These are phyloP conservation scores for Botrytis squamosa DNA, from an alignment of 2,329 filamentous ascomycete species.

Conservation along the genomic window DNA sequence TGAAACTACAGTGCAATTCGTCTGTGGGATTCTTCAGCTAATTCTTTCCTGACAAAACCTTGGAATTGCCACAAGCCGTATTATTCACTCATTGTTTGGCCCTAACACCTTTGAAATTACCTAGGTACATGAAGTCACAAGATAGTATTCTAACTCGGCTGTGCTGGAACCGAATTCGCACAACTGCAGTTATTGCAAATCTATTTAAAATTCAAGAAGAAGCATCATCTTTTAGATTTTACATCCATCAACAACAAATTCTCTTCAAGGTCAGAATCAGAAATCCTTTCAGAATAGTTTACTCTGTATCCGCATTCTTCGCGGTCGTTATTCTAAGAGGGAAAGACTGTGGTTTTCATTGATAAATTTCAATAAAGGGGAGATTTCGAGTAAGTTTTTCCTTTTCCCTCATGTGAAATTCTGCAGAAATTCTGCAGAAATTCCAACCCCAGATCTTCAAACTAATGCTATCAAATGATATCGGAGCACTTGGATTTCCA, in stretches of 20 bases:
- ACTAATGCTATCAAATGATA: rapidly evolving
- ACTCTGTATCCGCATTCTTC: rapidly evolving
- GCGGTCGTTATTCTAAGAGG: no score
- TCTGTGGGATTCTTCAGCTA: neutral
- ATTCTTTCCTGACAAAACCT: neutral
- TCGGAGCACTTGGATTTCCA: neutral
- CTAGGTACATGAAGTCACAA: neutral
- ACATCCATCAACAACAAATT: neutral
- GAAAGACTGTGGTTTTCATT: neutral
- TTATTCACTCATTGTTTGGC: neutral
- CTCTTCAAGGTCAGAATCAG: no score
- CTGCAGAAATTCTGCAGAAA: neutral
- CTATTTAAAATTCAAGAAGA: neutral
- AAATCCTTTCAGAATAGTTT: rapidly evolving
- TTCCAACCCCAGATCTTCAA: neutral
- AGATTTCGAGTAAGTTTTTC: neutral
- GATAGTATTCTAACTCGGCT: neutral
- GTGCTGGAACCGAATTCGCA: neutral
- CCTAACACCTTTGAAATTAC: neutral
- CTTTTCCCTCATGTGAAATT: neutral
- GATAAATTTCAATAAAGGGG: no score
- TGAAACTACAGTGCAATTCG: neutral
- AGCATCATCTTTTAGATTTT: neutral
- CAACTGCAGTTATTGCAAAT: neutral
- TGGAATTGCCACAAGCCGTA: neutral